Percentiles rank a stretch among this genome's conserved stretches.
These are phyloP conservation scores for Haberlea rhodopensis DNA, from an alignment of 257 asterid genomes.

Conservation along the genomic window DNA sequence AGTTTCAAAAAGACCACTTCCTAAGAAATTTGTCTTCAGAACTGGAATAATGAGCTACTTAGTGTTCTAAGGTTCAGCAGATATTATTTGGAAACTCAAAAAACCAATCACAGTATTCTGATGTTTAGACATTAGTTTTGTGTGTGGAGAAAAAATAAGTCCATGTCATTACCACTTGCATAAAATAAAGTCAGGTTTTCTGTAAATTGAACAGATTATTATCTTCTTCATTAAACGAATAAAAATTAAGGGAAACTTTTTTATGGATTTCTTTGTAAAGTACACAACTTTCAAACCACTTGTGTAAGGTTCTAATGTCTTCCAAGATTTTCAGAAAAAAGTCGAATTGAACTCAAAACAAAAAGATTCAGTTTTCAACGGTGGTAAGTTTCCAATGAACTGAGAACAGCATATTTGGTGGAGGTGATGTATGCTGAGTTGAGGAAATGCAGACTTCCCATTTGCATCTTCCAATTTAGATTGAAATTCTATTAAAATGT, in stretches of 20 bases:
- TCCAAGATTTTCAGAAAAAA: neutral
- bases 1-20: neutral
- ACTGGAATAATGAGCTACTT: neutral
- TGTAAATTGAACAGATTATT: no score
- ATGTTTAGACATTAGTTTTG: neutral
- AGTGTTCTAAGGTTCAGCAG: neutral
- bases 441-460: neutral
- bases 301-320: neutral
- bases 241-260: neutral
- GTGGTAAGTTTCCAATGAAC: neutral
- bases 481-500: neutral
- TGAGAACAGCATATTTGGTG: neutral
- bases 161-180: neutral
- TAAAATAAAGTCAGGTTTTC: no score
- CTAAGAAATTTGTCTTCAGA: neutral
- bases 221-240: no score
- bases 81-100: neutral
- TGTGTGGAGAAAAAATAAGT: neutral
- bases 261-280: neutral
- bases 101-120: no score
- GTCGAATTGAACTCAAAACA: conserved; percentile 5
- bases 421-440: neutral
- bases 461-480: neutral
- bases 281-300: conserved; percentile 3
- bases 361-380: neutral